Percentiles rank a stretch among this genome's conserved stretches.
phyloP scores from a whole-genome alignment of 2,329 filamentous ascomycete genomes.

The Mariannaea elegans region DNA sequence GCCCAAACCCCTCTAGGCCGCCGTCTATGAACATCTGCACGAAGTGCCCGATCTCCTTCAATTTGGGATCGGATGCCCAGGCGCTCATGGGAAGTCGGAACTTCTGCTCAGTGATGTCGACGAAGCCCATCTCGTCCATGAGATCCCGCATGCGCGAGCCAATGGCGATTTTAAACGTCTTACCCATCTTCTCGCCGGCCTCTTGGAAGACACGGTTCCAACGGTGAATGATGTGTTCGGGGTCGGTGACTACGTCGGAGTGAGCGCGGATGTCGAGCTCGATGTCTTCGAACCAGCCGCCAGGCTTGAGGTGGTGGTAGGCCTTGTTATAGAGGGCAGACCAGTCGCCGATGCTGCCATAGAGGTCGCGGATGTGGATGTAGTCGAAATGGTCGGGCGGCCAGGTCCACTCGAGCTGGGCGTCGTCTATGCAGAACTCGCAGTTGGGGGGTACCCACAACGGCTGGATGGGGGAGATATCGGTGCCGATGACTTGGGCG shows the following conservation, averaged over 20 bases:
- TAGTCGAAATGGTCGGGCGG: conserved; percentile 24
- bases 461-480: conserved; percentile 23
- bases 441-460: conserved; percentile 18
- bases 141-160: conserved; percentile 26
- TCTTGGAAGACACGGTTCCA: conserved; percentile 27
- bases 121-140: conserved; percentile 20
- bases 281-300: conserved; percentile 24
- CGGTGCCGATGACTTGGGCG: conserved; percentile 23
- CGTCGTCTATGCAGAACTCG: conserved; percentile 18
- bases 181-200: conserved; percentile 25
- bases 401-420: conserved; percentile 27
- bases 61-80: conserved; percentile 21
- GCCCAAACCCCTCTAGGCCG: conserved; percentile 20
- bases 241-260: conserved; percentile 23
- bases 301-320: conserved; percentile 22
- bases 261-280: conserved; percentile 25
- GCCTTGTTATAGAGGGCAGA: conserved; percentile 20
- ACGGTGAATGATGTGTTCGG: conserved; percentile 23
- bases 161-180: conserved; percentile 27
- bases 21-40: conserved; percentile 25
- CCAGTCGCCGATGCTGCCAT: conserved; percentile 25
- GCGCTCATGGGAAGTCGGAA: conserved; percentile 25
- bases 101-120: conserved; percentile 23
- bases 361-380: conserved; percentile 26
- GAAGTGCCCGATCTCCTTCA: conserved; percentile 25